Percentiles rank a stretch among this genome's conserved stretches.
phyloP scores from a whole-genome alignment of 192 early-diverging fungal species.

The Coemansia sp. region DNA sequence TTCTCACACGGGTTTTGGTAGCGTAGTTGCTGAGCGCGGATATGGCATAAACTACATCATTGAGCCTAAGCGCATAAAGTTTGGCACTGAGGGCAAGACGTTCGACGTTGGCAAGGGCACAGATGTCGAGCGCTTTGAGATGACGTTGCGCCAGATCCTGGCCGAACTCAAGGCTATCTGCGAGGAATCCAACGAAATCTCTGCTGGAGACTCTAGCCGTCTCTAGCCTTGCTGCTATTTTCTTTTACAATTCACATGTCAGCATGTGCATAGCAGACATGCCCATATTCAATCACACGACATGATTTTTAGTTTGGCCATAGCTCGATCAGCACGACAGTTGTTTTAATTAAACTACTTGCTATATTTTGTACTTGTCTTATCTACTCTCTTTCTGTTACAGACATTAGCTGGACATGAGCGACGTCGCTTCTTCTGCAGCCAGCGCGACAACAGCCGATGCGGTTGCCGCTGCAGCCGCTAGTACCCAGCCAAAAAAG shows the following conservation, averaged over 20 bases:
- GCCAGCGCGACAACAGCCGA: slow-evolving; percentile 15
- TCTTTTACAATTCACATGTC: background rate
- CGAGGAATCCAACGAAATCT: slow-evolving; percentile 20
- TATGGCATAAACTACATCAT: slow-evolving; percentile 90
- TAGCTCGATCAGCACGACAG: too few species aligned
- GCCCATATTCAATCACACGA: background rate
- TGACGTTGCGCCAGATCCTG: slow-evolving; percentile 20
- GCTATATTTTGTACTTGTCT: background rate
- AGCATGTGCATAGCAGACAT: background rate
- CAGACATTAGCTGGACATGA: slow-evolving; percentile 1
- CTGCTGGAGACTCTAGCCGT: slow-evolving; percentile 12
- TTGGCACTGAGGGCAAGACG: slow-evolving; percentile 79
- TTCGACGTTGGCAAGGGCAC: slow-evolving; percentile 25
- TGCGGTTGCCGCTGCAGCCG: slow-evolving; percentile 2
- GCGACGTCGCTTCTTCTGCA: slow-evolving; percentile 10
- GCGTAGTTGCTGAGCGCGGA: slow-evolving; percentile 71
- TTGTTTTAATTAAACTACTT: too few species aligned
- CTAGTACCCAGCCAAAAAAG: slow-evolving; percentile 26
- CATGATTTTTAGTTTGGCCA: too few species aligned
- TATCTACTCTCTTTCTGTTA: background rate
- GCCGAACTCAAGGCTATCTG: slow-evolving; percentile 30
- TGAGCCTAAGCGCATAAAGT: slow-evolving; percentile 65
- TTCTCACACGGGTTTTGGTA: slow-evolving; percentile 85
- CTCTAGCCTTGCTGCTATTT: slow-evolving; percentile 9
- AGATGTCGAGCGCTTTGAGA: slow-evolving; percentile 25